Percentiles rank a stretch among this genome's conserved stretches.
These are phyloP conservation scores for Pichia kudriavzevii DNA, from an alignment of 1,139 yeast genomes.

Conservation along the genomic window DNA sequence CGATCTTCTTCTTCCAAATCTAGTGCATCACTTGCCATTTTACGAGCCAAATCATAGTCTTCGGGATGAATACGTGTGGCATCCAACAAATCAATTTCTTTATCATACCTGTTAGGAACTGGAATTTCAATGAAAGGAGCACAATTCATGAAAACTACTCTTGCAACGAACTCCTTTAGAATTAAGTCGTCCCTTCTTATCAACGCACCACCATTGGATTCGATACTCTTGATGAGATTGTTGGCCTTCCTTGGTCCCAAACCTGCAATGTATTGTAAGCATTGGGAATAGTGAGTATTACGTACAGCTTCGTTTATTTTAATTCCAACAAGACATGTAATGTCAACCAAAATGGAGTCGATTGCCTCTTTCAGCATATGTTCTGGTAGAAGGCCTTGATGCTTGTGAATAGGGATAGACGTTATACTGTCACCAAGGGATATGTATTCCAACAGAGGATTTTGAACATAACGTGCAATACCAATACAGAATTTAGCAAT, in stretches of 20 bases:
- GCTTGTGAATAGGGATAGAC: conserved; percentile 65
- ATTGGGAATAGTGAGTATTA: conserved; percentile 60
- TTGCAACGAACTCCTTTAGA: conserved; percentile 70
- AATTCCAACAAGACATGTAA: conserved; percentile 84
- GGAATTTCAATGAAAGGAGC: conserved; percentile 86
- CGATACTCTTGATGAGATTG: conserved; percentile 76
- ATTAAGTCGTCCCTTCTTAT: conserved; percentile 71
- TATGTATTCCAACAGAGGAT: conserved; percentile 83
- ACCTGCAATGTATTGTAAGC: conserved; percentile 77
- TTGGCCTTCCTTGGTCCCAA: conserved; percentile 93
- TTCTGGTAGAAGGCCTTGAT: conserved; percentile 63
- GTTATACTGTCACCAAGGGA: conserved; percentile 67
- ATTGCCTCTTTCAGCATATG: conserved; percentile 61
- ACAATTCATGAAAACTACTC: conserved; percentile 80
- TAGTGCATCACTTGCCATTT: conserved; percentile 96
- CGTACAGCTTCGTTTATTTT: conserved; percentile 87
- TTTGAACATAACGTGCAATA: conserved; percentile 83
- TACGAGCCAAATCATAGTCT: conserved; percentile 89
- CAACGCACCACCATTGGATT: conserved; percentile 62
- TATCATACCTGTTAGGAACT: conserved; percentile 49
- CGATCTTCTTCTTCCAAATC: conserved; percentile 94
- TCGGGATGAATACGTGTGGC: conserved; percentile 97
- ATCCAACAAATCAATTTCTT: conserved; percentile 72
- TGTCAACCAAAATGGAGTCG: conserved; percentile 82
- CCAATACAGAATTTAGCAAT: conserved; percentile 83